A percentile compares a stretch with the other conserved stretches of the same genome.
Evolutionary conservation across 1,284 basidiomycete genomes (phyloP).

Genomic region (Psilocybe mexicana): DNA sequence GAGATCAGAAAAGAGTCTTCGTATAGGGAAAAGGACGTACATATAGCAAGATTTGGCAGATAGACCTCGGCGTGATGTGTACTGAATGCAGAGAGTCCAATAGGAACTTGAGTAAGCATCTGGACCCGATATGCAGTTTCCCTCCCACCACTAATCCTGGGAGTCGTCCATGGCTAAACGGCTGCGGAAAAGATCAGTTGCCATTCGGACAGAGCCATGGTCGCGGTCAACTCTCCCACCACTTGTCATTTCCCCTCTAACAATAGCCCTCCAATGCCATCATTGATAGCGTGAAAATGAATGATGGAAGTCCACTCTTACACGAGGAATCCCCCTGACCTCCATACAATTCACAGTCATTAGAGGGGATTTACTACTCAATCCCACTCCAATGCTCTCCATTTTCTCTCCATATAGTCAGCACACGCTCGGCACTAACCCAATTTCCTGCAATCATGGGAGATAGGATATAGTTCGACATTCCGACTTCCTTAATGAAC

Average conservation of each 20-base stretch:
- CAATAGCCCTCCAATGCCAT: conserved; percentile 19
- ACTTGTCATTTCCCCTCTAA: conserved; percentile 18
- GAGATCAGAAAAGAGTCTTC: conserved; percentile 27
- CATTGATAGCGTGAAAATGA: conserved; percentile 22
- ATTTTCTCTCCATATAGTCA: not conserved
- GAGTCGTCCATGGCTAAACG: conserved; percentile 18
- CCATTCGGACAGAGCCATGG: conserved; percentile 11
- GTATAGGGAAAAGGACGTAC: conserved; percentile 25
- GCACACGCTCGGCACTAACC: conserved; percentile 8
- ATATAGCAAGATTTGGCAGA: conserved; percentile 24
- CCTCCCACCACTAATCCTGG: conserved; percentile 21
- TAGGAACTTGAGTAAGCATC: conserved; percentile 21
- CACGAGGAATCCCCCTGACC: conserved; percentile 13
- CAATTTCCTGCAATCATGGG: not conserved
- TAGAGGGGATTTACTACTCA: conserved; percentile 12
- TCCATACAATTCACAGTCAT: conserved; percentile 4
- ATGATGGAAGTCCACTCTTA: conserved; percentile 19
- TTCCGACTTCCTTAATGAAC: not conserved
- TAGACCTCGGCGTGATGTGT: conserved; percentile 21
- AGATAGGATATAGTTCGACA: conserved; percentile 2
- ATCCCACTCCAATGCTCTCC: not conserved
- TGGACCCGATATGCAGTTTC: conserved; percentile 16
- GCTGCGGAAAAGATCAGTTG: conserved; percentile 21
- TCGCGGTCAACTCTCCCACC: conserved; percentile 20
- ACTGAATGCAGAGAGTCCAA: conserved; percentile 17